Base-by-base conservation (phyloP, 2,329 filamentous ascomycete genomes). In the Incumbomyces delicatus region DNA sequence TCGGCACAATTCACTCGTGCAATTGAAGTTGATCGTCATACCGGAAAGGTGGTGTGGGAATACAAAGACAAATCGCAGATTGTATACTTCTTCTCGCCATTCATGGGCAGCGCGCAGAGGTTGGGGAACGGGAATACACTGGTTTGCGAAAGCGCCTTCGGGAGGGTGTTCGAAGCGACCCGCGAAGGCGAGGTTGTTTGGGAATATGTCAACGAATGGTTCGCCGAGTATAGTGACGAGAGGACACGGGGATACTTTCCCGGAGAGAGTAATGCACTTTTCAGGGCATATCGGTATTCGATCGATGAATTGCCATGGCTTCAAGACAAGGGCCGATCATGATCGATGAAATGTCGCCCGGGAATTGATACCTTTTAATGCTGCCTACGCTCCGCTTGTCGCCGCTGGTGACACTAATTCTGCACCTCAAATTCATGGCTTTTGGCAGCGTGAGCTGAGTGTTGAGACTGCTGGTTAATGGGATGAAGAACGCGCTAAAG, bases 91-190 rank as follows among this genome's bases (percentile, higher is more conserved):
- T 72, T 70, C 56, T 70, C 65, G 1, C 68, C 68, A 1, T 72
- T 72, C 44, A 71, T 72, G 69, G 69, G 69, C 16, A 64, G 64
- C 41, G 69, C 68, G 6, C 68, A 72, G 53, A 56, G 64, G 12
- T 50, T 71, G 13, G 22, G 22, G 22, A 67, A 66, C 42, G 67
- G 67, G 7, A 71, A 72, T 50, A 67, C 67, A 0, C 44, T 72
- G 43, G 49, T 72, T 5, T 68, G 63, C 17, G 69, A 72, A 54
- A 65, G 63, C 33, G 67, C 63, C 1, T 65, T 66, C 47, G 68
- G 69, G 0, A 58, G 68, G n/a, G 58, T 71, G 2, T 66, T 71
- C 42, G 69, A 72, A 49, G 68, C 71, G 4, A 12, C 4, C 6
- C 4, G 11, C 16, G 11, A 35, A 5, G 33, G 33, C 4, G 16